phyloP scores from a whole-genome alignment of 306 rosid genomes.

The Lablab purpureus region DNA sequence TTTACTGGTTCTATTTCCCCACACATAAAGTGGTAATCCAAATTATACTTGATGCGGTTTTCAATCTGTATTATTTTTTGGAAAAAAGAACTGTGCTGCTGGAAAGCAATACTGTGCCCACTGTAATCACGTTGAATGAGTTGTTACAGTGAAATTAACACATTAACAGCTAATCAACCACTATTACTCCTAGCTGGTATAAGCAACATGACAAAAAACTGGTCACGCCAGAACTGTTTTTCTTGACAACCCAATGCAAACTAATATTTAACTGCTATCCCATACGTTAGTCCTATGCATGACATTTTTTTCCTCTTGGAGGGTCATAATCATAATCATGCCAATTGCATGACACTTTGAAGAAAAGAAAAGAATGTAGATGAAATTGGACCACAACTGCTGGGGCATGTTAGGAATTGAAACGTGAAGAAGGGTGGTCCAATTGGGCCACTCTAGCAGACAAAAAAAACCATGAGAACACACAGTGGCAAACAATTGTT shows the following conservation, averaged over 20 bases:
- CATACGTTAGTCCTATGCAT: slow-evolving; percentile 33
- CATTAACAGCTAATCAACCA: slow-evolving; percentile 5
- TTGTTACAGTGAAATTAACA: slow-evolving; percentile 36
- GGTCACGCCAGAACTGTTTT: slow-evolving; percentile 42
- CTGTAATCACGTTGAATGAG: slow-evolving; percentile 29
- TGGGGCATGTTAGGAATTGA: slow-evolving; percentile 25
- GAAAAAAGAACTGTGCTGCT: not conserved
- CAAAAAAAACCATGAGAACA: slow-evolving; percentile 27
- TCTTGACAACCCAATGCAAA: slow-evolving; percentile 15
- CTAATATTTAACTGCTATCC: slow-evolving; percentile 9
- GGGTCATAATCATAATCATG: not conserved
- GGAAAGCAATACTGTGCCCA: slow-evolving; percentile 3
- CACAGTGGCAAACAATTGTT: slow-evolving; percentile 24
- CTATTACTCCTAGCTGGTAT: not conserved
- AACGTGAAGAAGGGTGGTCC: slow-evolving; percentile 32
- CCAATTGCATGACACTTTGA: slow-evolving; percentile 24
- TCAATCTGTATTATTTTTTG: too few species aligned
- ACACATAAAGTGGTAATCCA: not conserved
- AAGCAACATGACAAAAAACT: slow-evolving; percentile 35
- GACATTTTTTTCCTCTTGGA: not conserved
- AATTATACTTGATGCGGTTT: not conserved
- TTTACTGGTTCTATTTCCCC: slow-evolving; percentile 2
- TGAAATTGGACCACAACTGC: slow-evolving; percentile 32
- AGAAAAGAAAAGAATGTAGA: not conserved
- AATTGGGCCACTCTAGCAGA: slow-evolving; percentile 31